Percentiles rank a stretch among this genome's conserved stretches.
phyloP scores from a whole-genome alignment of 176 grass and related monocot species.

The Carex myosuroides region DNA sequence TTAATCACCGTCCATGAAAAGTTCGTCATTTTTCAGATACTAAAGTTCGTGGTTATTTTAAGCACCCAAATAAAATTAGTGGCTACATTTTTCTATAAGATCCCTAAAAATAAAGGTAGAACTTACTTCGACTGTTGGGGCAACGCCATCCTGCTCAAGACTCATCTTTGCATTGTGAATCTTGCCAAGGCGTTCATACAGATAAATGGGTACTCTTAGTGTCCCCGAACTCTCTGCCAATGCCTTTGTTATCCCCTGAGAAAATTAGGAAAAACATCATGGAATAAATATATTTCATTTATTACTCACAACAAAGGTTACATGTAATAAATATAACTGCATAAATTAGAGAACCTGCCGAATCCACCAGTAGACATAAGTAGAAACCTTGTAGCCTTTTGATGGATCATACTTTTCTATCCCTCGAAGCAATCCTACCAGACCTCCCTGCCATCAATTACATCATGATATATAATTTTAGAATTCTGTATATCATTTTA shows the following conservation, averaged over 20 bases:
- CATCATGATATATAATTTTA: neutral
- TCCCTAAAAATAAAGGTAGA: neutral
- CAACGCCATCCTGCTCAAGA: constrained; percentile 74
- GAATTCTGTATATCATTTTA: neutral
- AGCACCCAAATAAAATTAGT: neutral
- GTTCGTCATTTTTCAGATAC: neutral
- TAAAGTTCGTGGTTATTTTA: neutral
- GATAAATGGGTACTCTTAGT: constrained; percentile 73
- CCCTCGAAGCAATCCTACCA: constrained; percentile 83
- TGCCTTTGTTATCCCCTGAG: constrained; percentile 85
- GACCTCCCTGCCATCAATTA: constrained; percentile 52
- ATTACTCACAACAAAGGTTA: neutral
- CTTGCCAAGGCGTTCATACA: constrained; percentile 67
- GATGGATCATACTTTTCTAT: constrained; percentile 94
- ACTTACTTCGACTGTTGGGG: constrained; percentile 68
- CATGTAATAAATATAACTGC: neutral
- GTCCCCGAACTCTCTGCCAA: constrained; percentile 68
- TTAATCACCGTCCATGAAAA: neutral
- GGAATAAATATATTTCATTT: neutral
- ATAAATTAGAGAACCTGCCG: constrained; percentile 51
- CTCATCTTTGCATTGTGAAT: constrained; percentile 69
- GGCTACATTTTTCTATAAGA: neutral
- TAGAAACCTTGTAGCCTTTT: constrained; percentile 82
- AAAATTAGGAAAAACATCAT: constrained; percentile 22
- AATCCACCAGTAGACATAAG: constrained; percentile 99